Evolutionary conservation across 345 rosid genomes (phyloP), one percentile per base, ranked within the genome.

Genomic region (Moricandia moricandioides): DNA sequence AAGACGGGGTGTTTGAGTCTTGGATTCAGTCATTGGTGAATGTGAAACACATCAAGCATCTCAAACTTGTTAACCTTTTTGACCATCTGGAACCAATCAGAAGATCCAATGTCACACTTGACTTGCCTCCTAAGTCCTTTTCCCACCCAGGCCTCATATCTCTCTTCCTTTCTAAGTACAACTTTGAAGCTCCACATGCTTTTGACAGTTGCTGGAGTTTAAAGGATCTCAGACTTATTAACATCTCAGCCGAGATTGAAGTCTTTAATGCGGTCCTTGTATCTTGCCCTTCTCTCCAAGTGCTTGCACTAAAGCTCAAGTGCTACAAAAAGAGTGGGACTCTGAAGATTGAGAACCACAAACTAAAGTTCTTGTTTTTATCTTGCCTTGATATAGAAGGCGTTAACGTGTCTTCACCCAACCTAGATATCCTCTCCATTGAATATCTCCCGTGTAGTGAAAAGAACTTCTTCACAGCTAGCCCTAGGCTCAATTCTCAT

Each of bases 241-340:
- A 31, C 9, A 21, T 73, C 16, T 27, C n/a, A 4, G 57, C 31
- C 2, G 45, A 56, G 11, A 24, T 21, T 29, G 34, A 7, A 8
- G 58, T 55, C 8, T 55, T 65, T 6, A 74, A 66, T 51, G 26
- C 12, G 18, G 26, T 66, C 24, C 60, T 65, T 16, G 8, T 39
- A 1, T 65, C 66, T 9, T 74, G 66, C 59, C 34, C 65, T 64
- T 64, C 54, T 43, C 68, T 64, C 34, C 33, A 64, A 64, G 54
- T 26, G 30, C 68, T 64, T 40, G 18, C 14, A 2, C 17, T 64
- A 64, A 1, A 13, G 2, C 24, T 64, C 17, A 40, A 1, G 1
- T 24, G 33, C 54, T 34, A 12, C 34, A 24, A 40, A 62, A 35
- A 26, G 3, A 8, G 26, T 5, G 67, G 49, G 13, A 0, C 7